These are phyloP conservation scores for Apophysomyces sp. DNA, from an alignment of 371 early-diverging fungal genomes.

Conservation along the genomic window DNA sequence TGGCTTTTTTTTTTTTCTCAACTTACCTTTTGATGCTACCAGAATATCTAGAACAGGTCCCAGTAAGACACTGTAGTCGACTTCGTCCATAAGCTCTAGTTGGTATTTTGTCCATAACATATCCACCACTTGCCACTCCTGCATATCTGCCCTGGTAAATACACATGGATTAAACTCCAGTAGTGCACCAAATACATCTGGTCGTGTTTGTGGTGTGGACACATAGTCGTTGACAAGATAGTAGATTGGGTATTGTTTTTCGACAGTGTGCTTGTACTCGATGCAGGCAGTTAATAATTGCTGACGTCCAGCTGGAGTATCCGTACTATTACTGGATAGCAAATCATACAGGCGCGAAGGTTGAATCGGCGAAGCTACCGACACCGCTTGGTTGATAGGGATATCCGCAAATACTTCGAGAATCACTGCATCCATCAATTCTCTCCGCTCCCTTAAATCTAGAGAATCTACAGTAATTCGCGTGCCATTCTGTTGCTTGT, in stretches of 20 bases:
- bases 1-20: background rate
- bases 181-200: conserved; percentile 40
- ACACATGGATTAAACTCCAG: conserved; percentile 35
- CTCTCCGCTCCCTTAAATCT: conserved; percentile 10
- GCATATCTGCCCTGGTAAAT: conserved; percentile 36
- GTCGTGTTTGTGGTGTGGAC: conserved; percentile 24
- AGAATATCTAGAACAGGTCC: conserved; percentile 41
- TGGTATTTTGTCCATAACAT: conserved; percentile 19
- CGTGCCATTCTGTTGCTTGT: background rate
- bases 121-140: conserved; percentile 26
- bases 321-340: conserved; percentile 3
- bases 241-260: conserved; percentile 37
- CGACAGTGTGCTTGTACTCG: conserved; percentile 34
- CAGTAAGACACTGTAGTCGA: conserved; percentile 28
- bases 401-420: conserved; percentile 47
- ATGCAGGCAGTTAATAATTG: conserved; percentile 37
- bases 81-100: conserved; percentile 13
- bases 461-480: conserved; percentile 14
- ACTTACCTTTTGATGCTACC: conserved; percentile 43
- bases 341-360: conserved; percentile 19
- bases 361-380: conserved; percentile 37
- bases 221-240: conserved; percentile 38
- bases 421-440: conserved; percentile 38
- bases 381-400: conserved; percentile 46
- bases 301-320: conserved; percentile 9